Evolutionary conservation across 345 rosid genomes (phyloP), one percentile per base, ranked within the genome.

Genomic region (Hibiscus tridactylites): DNA sequence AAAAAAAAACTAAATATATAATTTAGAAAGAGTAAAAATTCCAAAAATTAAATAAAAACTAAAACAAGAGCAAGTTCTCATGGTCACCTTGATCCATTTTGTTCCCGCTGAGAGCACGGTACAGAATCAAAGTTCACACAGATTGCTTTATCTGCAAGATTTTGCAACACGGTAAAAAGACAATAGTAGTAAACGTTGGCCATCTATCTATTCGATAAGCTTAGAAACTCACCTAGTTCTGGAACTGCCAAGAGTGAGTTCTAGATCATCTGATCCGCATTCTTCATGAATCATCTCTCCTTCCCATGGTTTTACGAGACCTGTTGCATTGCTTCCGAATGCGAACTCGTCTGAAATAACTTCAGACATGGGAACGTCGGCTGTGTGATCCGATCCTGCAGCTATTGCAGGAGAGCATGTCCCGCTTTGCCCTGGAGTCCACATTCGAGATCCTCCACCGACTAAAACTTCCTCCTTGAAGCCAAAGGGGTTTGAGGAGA

Each of bases 381-480:
- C 81, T 42, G 85, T 87, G 60, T 92, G 93, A 74, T 91, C 97
- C 57, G 67, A 72, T 63, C 95, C 90, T 6, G 91, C 82, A 6
- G 88, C 81, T 24, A 91, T 77, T 65, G 91, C 94, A 11, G 99
- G 99, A 26, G 99, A 96, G 83, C 93, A 92, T 56, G 97, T 88
- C 72, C 98, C 96, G 33, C 99, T 96, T 82, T 87, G 98, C 58
- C 98, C 99, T 1, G 99, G 96, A 47, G 98, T 92, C 92, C 94
- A 90, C 87, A 89, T 83, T 33, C 88, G 82, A 6, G 98, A 89
- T 13, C 97, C 93, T n/a, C 89, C 87, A 74, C 85, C 87, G 37
- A 84, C 83, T 10, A 81, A 73, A 57, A 80, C 83, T 71, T 88
- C 93, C 33, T 85, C 97, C 81, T 80, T 80, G 50, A 84, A 88